These are phyloP conservation scores for Puccinia novopanici DNA, from an alignment of 1,284 basidiomycete species.

Conservation along the genomic window DNA sequence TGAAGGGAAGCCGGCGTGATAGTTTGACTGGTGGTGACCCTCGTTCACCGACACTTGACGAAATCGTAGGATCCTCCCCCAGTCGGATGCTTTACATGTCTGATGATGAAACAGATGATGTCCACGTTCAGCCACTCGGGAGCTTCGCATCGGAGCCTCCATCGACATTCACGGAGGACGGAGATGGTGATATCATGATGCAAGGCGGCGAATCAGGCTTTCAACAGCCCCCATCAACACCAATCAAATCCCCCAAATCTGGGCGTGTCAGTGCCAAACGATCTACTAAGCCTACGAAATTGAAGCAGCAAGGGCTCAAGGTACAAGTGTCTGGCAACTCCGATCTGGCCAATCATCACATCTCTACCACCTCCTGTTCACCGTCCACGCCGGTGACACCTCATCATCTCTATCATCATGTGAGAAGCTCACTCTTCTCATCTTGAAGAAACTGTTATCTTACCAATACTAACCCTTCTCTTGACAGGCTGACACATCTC, in stretches of 20 bases:
- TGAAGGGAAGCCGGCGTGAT: conserved; percentile 33
- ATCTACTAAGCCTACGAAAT: background rate
- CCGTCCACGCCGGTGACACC: conserved; percentile 38
- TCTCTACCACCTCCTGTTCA: conserved; percentile 21
- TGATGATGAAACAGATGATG: conserved; percentile 41
- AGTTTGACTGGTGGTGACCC: conserved; percentile 36
- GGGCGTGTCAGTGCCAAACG: conserved; percentile 17
- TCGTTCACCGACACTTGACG: conserved; percentile 28
- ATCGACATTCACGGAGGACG: conserved; percentile 21
- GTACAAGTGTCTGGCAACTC: conserved; percentile 2
- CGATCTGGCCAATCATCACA: background rate
- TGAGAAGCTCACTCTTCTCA: background rate
- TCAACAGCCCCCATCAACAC: conserved; percentile 11
- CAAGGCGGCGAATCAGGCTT: background rate
- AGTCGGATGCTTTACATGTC: conserved; percentile 37
- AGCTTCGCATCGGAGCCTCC: conserved; percentile 15
- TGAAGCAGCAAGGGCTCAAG: conserved; percentile 23
- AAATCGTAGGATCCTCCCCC: conserved; percentile 23
- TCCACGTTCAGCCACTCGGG: conserved; percentile 22
- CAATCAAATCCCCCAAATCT: conserved; percentile 23
- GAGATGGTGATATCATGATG: conserved; percentile 48
- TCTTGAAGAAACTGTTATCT: background rate
- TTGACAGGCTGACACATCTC: conserved; percentile 11
- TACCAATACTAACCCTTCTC: background rate
- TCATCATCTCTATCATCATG: conserved; percentile 35